Conservation (phyloP, 441 rosid species). For the Melastoma candidum region DNA sequence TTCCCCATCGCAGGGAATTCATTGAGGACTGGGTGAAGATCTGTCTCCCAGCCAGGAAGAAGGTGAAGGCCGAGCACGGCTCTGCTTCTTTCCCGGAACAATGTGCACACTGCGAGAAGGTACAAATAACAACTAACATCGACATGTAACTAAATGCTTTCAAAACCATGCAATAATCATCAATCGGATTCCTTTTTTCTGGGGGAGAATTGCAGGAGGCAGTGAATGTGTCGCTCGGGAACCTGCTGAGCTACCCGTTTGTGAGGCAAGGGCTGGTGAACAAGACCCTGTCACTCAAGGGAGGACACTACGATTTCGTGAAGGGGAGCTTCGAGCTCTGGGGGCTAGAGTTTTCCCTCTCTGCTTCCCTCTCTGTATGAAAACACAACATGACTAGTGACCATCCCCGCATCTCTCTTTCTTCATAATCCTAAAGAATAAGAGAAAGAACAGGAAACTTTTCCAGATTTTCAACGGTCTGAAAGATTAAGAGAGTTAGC, state of each 20-base stretch:
- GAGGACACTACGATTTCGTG: conserved; percentile 72
- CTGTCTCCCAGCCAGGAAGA: conserved; percentile 63
- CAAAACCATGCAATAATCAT: too few species aligned
- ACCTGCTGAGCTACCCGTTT: conserved; percentile 74
- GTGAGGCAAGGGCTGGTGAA: conserved; percentile 67
- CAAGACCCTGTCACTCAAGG: conserved; percentile 55
- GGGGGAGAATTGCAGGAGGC: conserved; percentile 51
- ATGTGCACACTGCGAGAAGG: conserved; percentile 29
- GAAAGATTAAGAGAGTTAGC: too few species aligned
- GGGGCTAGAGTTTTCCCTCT: conserved; percentile 47
- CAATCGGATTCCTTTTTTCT: too few species aligned
- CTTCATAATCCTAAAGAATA: conserved; percentile 6
- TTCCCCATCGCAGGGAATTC: conserved; percentile 57
- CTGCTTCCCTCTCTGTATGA: conserved; percentile 51
- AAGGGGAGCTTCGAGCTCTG: conserved; percentile 71
- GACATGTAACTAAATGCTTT: too few species aligned
- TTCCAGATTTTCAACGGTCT: too few species aligned
- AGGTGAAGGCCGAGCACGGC: conserved; percentile 45
- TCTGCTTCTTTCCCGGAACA: conserved; percentile 31
- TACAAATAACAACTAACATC: background rate
- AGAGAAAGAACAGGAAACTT: too few species aligned
- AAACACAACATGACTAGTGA: conserved; percentile 11
- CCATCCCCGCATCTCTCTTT: conserved; percentile 7
- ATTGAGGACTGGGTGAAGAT: conserved; percentile 96
- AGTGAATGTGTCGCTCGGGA: conserved; percentile 74